Evolutionary conservation across 2,329 filamentous ascomycete species (phyloP), one percentile per base, ranked within the genome.

Genomic region (Claviceps arundinis): DNA sequence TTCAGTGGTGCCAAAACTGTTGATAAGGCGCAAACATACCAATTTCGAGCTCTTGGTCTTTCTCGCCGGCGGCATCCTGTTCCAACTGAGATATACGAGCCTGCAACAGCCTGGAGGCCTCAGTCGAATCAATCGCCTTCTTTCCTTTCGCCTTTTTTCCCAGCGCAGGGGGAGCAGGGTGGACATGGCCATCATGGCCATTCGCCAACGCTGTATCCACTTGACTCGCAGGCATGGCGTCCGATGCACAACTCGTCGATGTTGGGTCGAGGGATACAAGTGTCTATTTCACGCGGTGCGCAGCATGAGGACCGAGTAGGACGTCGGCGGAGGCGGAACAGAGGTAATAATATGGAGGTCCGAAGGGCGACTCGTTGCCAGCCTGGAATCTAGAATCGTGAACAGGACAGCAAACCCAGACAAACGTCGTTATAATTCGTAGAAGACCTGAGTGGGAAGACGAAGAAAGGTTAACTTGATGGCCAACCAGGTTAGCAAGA

Each of bases 71-170:
- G 48, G 86, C 87, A 74, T 96, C 90, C 56, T 89, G 86, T 68
- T 98, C 93, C 54, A 98, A 74, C 71, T 97, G 93, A 22, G 89
- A 91, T 65, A 98, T 96, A 64, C 94, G 89, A 56, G 90, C 89
- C 56, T 90, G 85, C 50, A 98, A 80, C 57, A 96, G 78, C 69
- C 95, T 94, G 56, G 89, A 89, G 47, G 90, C 89, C 69, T 97
- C 93, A 61, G 81, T 87, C 19, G 88, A 86, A 65, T 95, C 90
- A 57, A 87, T 73, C 47, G 79, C 74, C 71, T 94, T 95, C 73
- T 94, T 95, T 59, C 77, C 81, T 72, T 94, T 95, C 52, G 76
- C 80, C 70, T 93, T 93, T 73, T 89, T 93, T n/a, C 49, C 49
- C 19, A 30, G 41, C 52, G 73, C 71, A 52, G 79, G 70, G 48